These are phyloP conservation scores for Fusarium incarnatum DNA, from an alignment of 2,329 filamentous ascomycete genomes.

Conservation along the genomic window DNA sequence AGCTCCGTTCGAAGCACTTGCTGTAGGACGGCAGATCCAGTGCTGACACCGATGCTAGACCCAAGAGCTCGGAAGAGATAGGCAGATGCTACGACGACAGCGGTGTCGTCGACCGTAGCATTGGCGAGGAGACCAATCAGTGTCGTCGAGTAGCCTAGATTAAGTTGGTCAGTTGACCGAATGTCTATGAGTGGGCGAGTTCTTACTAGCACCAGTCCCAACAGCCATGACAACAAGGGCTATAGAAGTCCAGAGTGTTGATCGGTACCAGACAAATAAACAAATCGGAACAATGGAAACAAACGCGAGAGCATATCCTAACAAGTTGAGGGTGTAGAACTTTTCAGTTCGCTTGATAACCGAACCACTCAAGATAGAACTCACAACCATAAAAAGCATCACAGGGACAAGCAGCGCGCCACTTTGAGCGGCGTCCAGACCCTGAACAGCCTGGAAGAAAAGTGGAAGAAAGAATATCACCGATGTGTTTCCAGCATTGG, in stretches of 20 bases:
- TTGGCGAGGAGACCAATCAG: slow-evolving; percentile 80
- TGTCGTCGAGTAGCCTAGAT: slow-evolving; percentile 59
- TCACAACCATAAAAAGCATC: slow-evolving; percentile 70
- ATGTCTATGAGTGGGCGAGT: background rate
- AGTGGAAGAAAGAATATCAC: slow-evolving; percentile 80
- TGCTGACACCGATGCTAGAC: slow-evolving; percentile 79
- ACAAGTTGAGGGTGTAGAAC: slow-evolving; percentile 76
- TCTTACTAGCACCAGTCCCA: slow-evolving; percentile 54
- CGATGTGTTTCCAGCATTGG: slow-evolving; percentile 67
- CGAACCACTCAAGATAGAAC: slow-evolving; percentile 73
- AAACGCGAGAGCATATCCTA: slow-evolving; percentile 64
- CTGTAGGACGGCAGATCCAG: slow-evolving; percentile 78
- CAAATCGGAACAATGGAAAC: slow-evolving; percentile 67
- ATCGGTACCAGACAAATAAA: slow-evolving; percentile 62
- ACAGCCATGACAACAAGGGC: slow-evolving; percentile 65
- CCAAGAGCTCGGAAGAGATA: slow-evolving; percentile 85
- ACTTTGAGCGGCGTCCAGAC: slow-evolving; percentile 70
- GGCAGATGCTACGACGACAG: slow-evolving; percentile 80
- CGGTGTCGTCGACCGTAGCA: slow-evolving; percentile 73
- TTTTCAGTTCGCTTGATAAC: slow-evolving; percentile 77
- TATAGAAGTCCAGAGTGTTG: slow-evolving; percentile 63
- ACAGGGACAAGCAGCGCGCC: slow-evolving; percentile 75
- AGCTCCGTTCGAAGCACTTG: slow-evolving; percentile 71
- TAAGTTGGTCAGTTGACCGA: background rate
- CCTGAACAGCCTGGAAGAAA: slow-evolving; percentile 80